A percentile compares a stretch with the other conserved stretches of the same genome.
phyloP scores from a whole-genome alignment of 2,329 filamentous ascomycete species.

The Chaetothyriales sp. region DNA sequence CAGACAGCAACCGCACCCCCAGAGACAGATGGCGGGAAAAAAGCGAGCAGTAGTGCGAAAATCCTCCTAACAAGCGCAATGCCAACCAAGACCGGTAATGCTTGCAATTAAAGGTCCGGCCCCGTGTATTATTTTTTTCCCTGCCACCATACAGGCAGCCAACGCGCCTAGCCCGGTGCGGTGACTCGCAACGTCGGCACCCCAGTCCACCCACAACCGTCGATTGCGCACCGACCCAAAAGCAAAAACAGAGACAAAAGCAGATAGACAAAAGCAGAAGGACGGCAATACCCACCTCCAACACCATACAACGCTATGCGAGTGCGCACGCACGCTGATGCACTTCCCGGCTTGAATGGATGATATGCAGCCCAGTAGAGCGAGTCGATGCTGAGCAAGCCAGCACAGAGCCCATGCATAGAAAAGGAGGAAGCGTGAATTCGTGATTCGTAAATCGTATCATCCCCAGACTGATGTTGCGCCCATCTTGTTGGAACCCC shows the following conservation, averaged over 20 bases:
- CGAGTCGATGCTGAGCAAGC: constrained; percentile 12
- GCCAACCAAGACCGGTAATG: not conserved
- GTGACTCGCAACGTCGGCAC: not conserved
- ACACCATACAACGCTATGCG: not conserved
- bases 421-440: constrained; percentile 9
- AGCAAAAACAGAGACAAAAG: not conserved
- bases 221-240: not conserved
- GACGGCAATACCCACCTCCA: not conserved
- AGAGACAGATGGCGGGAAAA: not conserved
- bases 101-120: not conserved
- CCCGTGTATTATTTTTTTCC: not conserved
- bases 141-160: not conserved
- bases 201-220: not conserved
- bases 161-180: not conserved
- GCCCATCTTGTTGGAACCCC: constrained; percentile 69
- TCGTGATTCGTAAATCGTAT: constrained; percentile 13
- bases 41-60: not conserved
- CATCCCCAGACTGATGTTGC: constrained; percentile 94
- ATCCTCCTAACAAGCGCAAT: not conserved
- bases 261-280: not conserved
- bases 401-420: constrained; percentile 14
- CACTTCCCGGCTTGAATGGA: not conserved
- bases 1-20: not conserved
- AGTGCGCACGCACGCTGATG: not conserved
- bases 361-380: constrained; percentile 8